These are phyloP conservation scores for Colletotrichum tanaceti DNA, from an alignment of 2,329 filamentous ascomycete genomes.

Conservation along the genomic window DNA sequence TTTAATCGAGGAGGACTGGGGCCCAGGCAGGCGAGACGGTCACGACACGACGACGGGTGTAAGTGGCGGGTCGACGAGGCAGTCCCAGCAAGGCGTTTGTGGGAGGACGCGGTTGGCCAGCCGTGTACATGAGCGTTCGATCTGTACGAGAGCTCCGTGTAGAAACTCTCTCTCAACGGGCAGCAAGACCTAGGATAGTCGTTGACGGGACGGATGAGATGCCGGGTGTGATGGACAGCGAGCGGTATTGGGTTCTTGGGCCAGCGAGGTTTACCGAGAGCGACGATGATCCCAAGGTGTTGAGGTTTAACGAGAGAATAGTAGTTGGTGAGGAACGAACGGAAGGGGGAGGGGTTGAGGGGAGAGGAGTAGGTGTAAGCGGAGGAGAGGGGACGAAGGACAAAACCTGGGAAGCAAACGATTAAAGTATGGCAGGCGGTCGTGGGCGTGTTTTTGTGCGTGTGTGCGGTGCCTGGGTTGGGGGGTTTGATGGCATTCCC, in stretches of 20 bases:
- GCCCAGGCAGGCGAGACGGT: slow-evolving; percentile 20
- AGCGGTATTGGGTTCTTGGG: slow-evolving; percentile 13
- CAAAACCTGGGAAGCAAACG: slow-evolving; percentile 37
- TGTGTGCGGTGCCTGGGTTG: slow-evolving; percentile 35
- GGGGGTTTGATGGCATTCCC: slow-evolving; percentile 38
- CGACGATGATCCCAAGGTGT: background rate
- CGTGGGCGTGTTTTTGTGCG: slow-evolving; percentile 39
- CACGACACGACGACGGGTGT: slow-evolving; percentile 14
- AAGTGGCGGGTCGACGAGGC: slow-evolving; percentile 16
- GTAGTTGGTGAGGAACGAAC: slow-evolving; percentile 37
- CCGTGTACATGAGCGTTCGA: slow-evolving; percentile 40
- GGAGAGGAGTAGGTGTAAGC: slow-evolving; percentile 36
- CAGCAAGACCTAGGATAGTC: slow-evolving; percentile 16
- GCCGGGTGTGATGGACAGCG: slow-evolving; percentile 15
- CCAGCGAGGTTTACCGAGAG: slow-evolving; percentile 20
- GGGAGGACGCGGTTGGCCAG: slow-evolving; percentile 39
- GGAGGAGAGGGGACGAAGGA: slow-evolving; percentile 35
- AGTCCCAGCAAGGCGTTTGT: slow-evolving; percentile 14
- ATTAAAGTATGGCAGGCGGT: slow-evolving; percentile 40
- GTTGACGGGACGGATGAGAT: slow-evolving; percentile 20
- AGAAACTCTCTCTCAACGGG: slow-evolving; percentile 38
- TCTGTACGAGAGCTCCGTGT: slow-evolving; percentile 33
- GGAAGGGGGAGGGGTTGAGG: slow-evolving; percentile 26
- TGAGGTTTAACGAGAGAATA: slow-evolving; percentile 37
- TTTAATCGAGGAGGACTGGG: slow-evolving; percentile 17